Base-by-base conservation (phyloP, 2,329 filamentous ascomycete genomes). In the Fusarium protoensiforme region DNA sequence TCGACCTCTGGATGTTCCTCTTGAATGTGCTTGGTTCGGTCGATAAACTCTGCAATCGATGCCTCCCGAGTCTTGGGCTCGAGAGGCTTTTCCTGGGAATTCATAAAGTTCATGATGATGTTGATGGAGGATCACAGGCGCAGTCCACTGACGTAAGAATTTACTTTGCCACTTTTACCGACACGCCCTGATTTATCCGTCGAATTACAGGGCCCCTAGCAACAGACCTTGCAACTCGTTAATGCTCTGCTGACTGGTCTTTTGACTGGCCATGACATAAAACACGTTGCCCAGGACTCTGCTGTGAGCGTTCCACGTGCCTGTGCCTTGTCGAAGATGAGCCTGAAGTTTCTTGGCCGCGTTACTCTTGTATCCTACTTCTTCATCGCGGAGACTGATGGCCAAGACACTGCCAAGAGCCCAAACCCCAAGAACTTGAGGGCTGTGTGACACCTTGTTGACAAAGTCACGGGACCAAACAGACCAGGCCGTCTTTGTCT, bases 331-430 rank as follows among this genome's bases (percentile, higher is more conserved):
- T 10, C 76, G 65, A 2, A 88, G 74, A 27, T 74, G 76, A 3
- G 80, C 78, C 53, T 87, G 85, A 0, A 89, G 73, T 0, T 80
- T 80, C n/a, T 79, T 78, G 0, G 87, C 86, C 0, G 84, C 86
- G 14, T 81, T 83, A 69, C 86, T 87, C 65, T 82, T 85, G 71
- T 88, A 88, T 0, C 87, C 86, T 1, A 81, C 73, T 10, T 82
- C 81, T 1, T 81, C 78, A 14, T 85, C 84, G 5, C 80, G 78
- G 62, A 90, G 75, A 29, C 85, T 85, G 39, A 97, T 91, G 1
- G 92, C 92, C 13, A 96, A 84, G 1, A 96, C 92, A 3, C 90
- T 93, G 0, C 94, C 94, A 1, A 96, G 83, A 0, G 93, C 92
- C 84, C 94, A 93, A 0, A 92, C 89, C 9, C 91, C 89, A 4